Evolutionary conservation across 345 rosid genomes (phyloP), one percentile per base, ranked within the genome.

Genomic region (Linum usitatissimum): DNA sequence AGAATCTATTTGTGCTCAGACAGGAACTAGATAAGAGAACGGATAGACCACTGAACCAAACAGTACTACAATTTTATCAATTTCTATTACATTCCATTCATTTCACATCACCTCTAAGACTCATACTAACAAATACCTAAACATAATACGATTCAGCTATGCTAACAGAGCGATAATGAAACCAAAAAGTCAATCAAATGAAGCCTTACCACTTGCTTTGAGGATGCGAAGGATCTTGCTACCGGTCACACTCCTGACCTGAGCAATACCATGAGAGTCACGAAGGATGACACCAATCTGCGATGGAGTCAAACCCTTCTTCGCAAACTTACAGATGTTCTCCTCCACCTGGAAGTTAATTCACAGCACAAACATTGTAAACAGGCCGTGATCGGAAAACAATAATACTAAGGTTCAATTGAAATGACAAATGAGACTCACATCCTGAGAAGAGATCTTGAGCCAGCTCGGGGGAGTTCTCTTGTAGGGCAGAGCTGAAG

Each of bases 401-500:
- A 31, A 23, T 5, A 19, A 20, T 0, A 0, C 0, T 10, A 15
- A 54, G 6, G 6, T 34, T 34, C 38, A 34, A 34, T 34, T 7
- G 38, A 34, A 34, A 34, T 10, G 21, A 19, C 4, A 23, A 59
- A 7, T 45, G 10, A n/a, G 13, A 64, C 78, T 85, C 59, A 85
- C 91, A 75, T 86, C 91, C 61, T 78, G 85, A 54, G 83, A 20
- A 66, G 81, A 55, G 65, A 76, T 78, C 79, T 89, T 89, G 63
- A 89, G 83, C 96, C 96, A 89, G 20, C 81, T 73, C 1, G 94
- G 94, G 3, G 96, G 76, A 12, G 96, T 86, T 57, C 94, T 71
- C 81, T 86, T 89, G 85, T 86, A 89, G 0, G 96, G 96, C 68
- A 86, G 64, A 69, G 94, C 94, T 20, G 96, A 86, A 55, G 96